These are phyloP conservation scores for Jimgerdemannia flammicorona DNA, from an alignment of 192 early-diverging fungal genomes.

Conservation along the genomic window DNA sequence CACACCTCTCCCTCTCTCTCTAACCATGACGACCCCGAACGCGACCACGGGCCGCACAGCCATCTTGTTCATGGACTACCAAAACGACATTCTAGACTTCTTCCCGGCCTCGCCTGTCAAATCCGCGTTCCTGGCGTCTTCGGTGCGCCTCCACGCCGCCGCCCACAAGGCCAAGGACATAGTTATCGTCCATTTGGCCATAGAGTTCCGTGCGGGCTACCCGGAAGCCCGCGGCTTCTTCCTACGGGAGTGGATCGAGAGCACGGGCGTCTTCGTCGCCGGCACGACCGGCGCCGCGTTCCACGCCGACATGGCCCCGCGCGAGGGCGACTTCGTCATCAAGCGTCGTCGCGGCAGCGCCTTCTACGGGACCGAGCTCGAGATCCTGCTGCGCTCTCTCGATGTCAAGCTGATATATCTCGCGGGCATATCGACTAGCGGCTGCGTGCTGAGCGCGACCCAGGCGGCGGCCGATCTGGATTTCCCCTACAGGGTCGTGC, in stretches of 20 bases:
- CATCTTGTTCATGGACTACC: neutral
- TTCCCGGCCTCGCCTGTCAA: neutral
- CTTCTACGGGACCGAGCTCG: neutral
- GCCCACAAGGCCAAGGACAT: neutral
- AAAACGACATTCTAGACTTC: neutral
- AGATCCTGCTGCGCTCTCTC: neutral
- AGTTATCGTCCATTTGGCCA: neutral
- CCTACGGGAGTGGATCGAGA: neutral
- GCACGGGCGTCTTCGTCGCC: neutral
- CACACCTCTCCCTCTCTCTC: too few relatives aligned
- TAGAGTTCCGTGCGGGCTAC: neutral
- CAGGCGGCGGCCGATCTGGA: neutral
- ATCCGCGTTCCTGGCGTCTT: neutral
- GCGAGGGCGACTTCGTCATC: neutral
- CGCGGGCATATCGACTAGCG: neutral
- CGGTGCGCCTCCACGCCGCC: neutral
- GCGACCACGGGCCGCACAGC: neutral
- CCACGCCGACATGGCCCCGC: neutral
- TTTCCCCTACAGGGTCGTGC: neutral
- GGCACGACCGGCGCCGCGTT: neutral
- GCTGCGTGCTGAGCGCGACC: neutral
- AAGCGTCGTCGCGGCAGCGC: neutral
- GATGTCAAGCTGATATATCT: neutral
- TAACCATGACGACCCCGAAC: neutral
- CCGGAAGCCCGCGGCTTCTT: neutral